These are phyloP conservation scores for Ceratocystis smalleyi DNA, from an alignment of 2,329 filamentous ascomycete species.

Conservation along the genomic window DNA sequence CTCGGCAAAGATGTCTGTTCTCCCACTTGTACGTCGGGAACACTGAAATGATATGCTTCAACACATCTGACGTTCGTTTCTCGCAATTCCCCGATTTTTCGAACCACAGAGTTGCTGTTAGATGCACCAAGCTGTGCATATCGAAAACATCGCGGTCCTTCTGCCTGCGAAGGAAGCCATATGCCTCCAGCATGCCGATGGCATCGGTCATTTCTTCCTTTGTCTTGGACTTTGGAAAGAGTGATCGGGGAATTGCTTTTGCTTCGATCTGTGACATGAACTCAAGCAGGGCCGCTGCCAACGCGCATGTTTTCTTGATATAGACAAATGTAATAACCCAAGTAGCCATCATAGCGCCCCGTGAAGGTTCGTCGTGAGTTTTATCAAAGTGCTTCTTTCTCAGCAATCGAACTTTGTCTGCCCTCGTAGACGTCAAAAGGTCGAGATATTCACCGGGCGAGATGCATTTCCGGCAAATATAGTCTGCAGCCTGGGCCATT, in stretches of 20 bases:
- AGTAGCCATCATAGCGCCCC: not conserved
- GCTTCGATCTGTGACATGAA: not conserved
- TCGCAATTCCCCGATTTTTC: not conserved
- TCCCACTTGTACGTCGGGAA: not conserved
- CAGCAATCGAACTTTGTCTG: not conserved
- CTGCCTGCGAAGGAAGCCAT: not conserved
- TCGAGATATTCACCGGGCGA: not conserved
- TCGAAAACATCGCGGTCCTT: not conserved
- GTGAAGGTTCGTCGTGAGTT: not conserved
- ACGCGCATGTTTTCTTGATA: not conserved
- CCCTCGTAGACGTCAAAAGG: not conserved
- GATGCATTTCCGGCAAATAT: slow-evolving; percentile 11
- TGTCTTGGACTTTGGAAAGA: not conserved
- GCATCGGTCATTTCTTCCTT: not conserved
- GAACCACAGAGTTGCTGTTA: not conserved
- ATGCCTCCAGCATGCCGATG: not conserved
- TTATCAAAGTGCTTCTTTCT: not conserved
- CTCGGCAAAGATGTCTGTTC: not conserved
- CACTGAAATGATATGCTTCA: not conserved
- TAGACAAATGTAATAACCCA: not conserved
- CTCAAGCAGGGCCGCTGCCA: not conserved
- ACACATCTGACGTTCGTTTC: not conserved
- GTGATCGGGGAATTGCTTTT: not conserved
- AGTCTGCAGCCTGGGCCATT: slow-evolving; percentile 17
- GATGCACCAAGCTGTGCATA: not conserved